Evolutionary conservation across 2,329 filamentous ascomycete genomes (phyloP), one percentile per base, ranked within the genome.

Genomic region (Fusarium solani-melongenae): DNA sequence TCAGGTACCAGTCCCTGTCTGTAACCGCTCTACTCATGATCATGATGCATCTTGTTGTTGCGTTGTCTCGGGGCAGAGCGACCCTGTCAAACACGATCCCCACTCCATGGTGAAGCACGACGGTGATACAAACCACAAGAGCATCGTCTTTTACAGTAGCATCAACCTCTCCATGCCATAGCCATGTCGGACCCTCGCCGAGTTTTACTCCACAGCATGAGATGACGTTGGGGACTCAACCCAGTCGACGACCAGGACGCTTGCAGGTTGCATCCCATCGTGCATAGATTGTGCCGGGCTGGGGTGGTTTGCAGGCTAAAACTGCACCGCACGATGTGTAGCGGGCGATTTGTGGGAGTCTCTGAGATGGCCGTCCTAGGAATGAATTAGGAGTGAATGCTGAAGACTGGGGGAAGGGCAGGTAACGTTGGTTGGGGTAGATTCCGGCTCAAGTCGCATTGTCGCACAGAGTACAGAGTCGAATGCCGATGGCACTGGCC

Each of bases 191-290:
- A 66, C 64, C 44, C 53, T 67, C 64, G 27, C 66, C 56, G 56
- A 66, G 57, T 57, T 56, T 61, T 65, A 64, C 64, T 67, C 61
- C 72, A 65, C 68, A 68, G 46, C 49, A 53, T 31, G 34, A 60
- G 39, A 75, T 69, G 66, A 67, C 64, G 67, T 65, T 73, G 41
- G 53, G 62, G 57, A 55, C 34, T 64, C 60, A 61, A 61, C 36
- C 41, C 56, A 69, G 58, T 62, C 29, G 39, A 58, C 44, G 34
- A 62, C 38, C 39, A 53, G 38, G 55, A 67, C 51, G 62, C 67
- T 69, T 68, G 73, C 71, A 67, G 69, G 69, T 62, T 53, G 63
- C 46, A 49, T 64, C 29, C 53, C 55, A 62, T 64, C 61, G 57
- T 65, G 55, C 67, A 66, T 62, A 61, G 46, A 66, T 57, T 62